Conservation (phyloP, 192 early-diverging fungal species). For the Geranomyces variabilis region DNA sequence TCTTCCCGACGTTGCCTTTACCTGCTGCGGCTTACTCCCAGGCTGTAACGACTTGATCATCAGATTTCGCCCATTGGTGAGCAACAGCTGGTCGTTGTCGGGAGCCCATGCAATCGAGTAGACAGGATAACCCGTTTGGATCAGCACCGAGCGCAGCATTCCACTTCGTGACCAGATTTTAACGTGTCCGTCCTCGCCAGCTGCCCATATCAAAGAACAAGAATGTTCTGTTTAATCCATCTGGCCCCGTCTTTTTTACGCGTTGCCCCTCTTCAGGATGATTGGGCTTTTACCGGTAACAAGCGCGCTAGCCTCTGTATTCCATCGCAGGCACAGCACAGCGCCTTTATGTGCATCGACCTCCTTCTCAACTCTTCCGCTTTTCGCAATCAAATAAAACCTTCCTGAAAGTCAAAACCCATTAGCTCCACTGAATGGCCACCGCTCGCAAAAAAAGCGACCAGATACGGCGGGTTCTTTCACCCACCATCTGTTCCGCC, state of each 20-base stretch:
- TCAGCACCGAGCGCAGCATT: slow-evolving; percentile 60
- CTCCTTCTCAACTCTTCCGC: slow-evolving; percentile 55
- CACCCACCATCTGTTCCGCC: slow-evolving; percentile 58
- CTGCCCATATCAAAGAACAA: slow-evolving; percentile 22
- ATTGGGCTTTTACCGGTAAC: slow-evolving; percentile 59
- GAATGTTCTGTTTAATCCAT: background rate
- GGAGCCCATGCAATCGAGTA: slow-evolving; percentile 59
- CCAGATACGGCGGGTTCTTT: background rate
- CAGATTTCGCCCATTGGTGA: slow-evolving; percentile 57
- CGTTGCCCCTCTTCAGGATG: too few species aligned
- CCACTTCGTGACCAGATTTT: slow-evolving; percentile 66
- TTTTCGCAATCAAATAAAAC: slow-evolving; percentile 57
- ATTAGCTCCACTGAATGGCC: background rate
- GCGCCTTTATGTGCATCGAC: slow-evolving; percentile 65
- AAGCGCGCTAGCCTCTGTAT: slow-evolving; percentile 57
- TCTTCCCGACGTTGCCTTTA: too few species aligned
- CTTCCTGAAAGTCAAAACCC: slow-evolving; percentile 51
- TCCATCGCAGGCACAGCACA: slow-evolving; percentile 54
- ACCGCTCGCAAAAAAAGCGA: background rate
- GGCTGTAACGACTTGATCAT: slow-evolving; percentile 63
- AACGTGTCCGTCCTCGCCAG: slow-evolving; percentile 58
- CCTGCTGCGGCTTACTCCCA: slow-evolving; percentile 55
- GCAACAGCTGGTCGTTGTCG: slow-evolving; percentile 58
- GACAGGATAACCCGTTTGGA: slow-evolving; percentile 53
- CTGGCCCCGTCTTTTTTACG: background rate